phyloP scores from a whole-genome alignment of 2,329 filamentous ascomycete species.

The Aspergillus phoenicis region DNA sequence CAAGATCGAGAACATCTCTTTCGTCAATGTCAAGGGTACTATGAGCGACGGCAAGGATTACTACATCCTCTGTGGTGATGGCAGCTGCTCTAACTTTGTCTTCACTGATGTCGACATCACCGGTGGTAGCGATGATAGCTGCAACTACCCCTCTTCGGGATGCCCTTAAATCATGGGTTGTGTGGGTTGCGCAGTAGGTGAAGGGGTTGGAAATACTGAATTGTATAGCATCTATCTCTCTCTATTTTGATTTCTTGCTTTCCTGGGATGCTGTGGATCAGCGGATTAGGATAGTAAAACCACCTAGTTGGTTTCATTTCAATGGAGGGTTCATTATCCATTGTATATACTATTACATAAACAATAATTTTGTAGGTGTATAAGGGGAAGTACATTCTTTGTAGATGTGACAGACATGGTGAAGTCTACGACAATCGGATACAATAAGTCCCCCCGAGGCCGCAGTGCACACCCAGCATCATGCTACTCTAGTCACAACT shows the following conservation, averaged over 20 bases:
- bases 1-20: constrained; percentile 37
- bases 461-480: too few species aligned
- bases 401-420: too few species aligned
- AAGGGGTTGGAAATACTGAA: not conserved
- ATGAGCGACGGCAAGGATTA: constrained; percentile 39
- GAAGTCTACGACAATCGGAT: too few species aligned
- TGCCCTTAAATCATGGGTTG: constrained; percentile 8
- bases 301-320: not conserved
- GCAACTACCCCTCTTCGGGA: constrained; percentile 25
- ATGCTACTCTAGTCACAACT: too few species aligned
- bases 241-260: not conserved
- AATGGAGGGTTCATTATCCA: too few species aligned
- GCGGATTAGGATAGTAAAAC: not conserved
- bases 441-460: too few species aligned
- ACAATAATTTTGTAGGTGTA: not conserved
- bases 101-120: constrained; percentile 42
- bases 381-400: too few species aligned
- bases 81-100: constrained; percentile 41
- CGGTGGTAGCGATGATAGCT: constrained; percentile 35
- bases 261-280: not conserved
- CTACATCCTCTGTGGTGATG: constrained; percentile 43
- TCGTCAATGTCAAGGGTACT: constrained; percentile 42
- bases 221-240: not conserved
- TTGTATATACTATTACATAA: too few species aligned
- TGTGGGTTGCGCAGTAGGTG: too few species aligned